Conservation (phyloP, 2,329 filamentous ascomycete genomes). For the Acrodontium crateriforme region DNA sequence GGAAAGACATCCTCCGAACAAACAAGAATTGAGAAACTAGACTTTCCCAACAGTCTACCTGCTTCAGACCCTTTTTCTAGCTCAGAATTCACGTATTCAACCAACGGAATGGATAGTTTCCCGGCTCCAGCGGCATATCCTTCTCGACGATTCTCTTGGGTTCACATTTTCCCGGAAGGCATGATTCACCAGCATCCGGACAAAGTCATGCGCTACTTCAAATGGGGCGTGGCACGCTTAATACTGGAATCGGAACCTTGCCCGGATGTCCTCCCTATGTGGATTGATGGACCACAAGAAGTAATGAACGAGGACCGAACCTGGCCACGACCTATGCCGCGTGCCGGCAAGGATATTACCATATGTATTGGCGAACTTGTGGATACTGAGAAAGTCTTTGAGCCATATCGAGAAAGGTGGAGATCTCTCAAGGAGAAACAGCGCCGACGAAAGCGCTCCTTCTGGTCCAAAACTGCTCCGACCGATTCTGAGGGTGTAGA, state of each 20-base stretch:
- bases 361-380: conserved; percentile 70
- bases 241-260: conserved; percentile 81
- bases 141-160: conserved; percentile 61
- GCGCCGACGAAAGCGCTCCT: conserved; percentile 26
- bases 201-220: conserved; percentile 84
- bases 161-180: conserved; percentile 93
- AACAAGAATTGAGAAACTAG: too few species aligned
- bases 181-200: conserved; percentile 78
- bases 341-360: conserved; percentile 54
- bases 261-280: conserved; percentile 84
- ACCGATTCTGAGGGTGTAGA: neutral
- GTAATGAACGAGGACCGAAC: conserved; percentile 74
- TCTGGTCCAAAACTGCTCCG: neutral
- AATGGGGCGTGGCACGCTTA: conserved; percentile 86
- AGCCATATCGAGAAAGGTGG: conserved; percentile 64
- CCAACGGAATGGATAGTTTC: conserved; percentile 52
- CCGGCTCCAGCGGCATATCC: conserved; percentile 58
- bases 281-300: conserved; percentile 77
- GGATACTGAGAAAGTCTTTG: conserved; percentile 61
- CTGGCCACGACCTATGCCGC: conserved; percentile 70
- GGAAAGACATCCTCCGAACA: conserved; percentile 2
- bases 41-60: conserved; percentile 6
- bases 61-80: conserved; percentile 43
- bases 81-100: conserved; percentile 46
- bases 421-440: conserved; percentile 45